Evolutionary conservation across 306 rosid genomes (phyloP).

Genomic region (Castanea sativa): DNA sequence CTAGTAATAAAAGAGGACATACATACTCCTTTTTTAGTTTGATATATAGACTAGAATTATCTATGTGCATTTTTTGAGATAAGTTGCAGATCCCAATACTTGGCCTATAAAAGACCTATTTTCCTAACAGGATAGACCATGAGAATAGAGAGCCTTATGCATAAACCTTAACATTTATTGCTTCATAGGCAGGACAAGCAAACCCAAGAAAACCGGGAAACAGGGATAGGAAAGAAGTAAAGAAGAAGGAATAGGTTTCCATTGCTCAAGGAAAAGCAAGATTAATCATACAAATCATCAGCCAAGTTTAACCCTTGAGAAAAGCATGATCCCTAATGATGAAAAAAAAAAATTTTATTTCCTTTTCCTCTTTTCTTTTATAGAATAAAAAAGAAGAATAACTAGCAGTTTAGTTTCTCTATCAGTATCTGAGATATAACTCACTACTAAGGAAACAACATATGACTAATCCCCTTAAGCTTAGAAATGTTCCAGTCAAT

Average conservation of each 20-base stretch:
- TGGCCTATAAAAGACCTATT: background rate
- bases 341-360: background rate
- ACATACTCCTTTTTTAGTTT: background rate
- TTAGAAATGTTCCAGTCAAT: background rate
- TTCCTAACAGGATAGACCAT: background rate
- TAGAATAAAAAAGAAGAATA: background rate
- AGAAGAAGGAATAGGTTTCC: background rate
- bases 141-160: background rate
- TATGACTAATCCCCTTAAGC: background rate
- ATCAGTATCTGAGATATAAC: background rate
- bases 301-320: background rate
- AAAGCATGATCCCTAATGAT: background rate
- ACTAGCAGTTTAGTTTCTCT: background rate
- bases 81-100: constrained; percentile 2
- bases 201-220: background rate
- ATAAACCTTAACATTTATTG: background rate
- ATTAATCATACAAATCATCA: background rate
- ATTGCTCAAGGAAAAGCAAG: background rate
- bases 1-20: constrained; percentile 3
- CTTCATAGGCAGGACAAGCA: background rate
- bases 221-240: background rate
- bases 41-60: background rate
- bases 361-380: background rate
- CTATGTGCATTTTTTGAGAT: constrained; percentile 6
- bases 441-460: background rate